Evolutionary conservation across 2,329 filamentous ascomycete species (phyloP).

Genomic region (Aspergillus viridinutans): DNA sequence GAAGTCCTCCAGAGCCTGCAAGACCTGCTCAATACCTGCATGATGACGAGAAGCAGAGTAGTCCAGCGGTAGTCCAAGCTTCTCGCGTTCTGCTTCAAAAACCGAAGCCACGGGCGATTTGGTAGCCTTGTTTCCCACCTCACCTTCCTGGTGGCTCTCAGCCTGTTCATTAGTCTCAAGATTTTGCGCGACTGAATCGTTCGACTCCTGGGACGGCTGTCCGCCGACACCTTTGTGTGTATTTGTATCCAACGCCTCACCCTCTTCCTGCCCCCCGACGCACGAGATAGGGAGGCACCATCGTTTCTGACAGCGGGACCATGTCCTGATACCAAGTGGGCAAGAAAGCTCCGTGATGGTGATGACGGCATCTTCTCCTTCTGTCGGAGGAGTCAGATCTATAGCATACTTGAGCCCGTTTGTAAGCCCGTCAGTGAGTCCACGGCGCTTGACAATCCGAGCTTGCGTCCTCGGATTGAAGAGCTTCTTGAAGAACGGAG

Average conservation of each 20-base stretch:
- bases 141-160: neutral
- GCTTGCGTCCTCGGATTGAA: constrained; percentile 26
- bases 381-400: constrained; percentile 58
- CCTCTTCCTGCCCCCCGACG: constrained; percentile 49
- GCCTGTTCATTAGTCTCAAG: neutral
- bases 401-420: constrained; percentile 55
- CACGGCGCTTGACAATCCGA: constrained; percentile 28
- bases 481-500: constrained; percentile 26
- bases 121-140: neutral
- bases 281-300: constrained; percentile 38
- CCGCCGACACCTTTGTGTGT: neutral
- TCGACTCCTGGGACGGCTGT: neutral
- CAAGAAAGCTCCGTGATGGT: constrained; percentile 57
- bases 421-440: constrained; percentile 22
- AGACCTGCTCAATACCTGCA: constrained; percentile 59
- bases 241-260: constrained; percentile 10
- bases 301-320: constrained; percentile 45
- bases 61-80: constrained; percentile 38
- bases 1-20: constrained; percentile 54
- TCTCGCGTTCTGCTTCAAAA: neutral
- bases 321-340: constrained; percentile 52
- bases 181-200: neutral
- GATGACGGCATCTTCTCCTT: constrained; percentile 61
- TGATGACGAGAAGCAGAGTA: constrained; percentile 64
- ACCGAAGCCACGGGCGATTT: neutral